Percentiles rank a stretch among this genome's conserved stretches.
These are phyloP conservation scores for Candida sakaeoensis DNA, from an alignment of 805 yeast genomes.

Conservation along the genomic window DNA sequence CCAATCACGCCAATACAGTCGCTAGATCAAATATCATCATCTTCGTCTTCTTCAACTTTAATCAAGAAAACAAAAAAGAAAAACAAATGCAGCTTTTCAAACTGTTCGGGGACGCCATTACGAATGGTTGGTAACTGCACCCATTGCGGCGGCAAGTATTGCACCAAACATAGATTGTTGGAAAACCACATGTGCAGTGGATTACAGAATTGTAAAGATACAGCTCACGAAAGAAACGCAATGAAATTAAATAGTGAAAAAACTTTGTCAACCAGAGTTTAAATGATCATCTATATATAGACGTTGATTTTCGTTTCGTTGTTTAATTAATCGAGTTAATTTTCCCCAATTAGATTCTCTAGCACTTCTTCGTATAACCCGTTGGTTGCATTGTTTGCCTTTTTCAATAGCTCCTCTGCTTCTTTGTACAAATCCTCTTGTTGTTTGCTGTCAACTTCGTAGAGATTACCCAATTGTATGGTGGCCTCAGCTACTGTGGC, in stretches of 20 bases:
- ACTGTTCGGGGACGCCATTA: conserved; percentile 63
- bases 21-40: not conserved
- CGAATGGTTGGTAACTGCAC: conserved; percentile 79
- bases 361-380: conserved; percentile 67
- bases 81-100: conserved; percentile 47
- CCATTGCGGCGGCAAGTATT: conserved; percentile 79
- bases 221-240: conserved; percentile 80
- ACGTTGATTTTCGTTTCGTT: not conserved
- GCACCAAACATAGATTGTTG: conserved; percentile 81
- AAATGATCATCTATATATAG: conserved; percentile 9
- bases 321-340: too few relatives aligned
- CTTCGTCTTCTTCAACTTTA: conserved; percentile 13
- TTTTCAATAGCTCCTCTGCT: conserved; percentile 65
- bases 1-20: conserved; percentile 9
- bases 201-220: conserved; percentile 74
- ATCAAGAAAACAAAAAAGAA: conserved; percentile 36
- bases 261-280: conserved; percentile 72
- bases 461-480: conserved; percentile 73
- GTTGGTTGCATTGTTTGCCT: conserved; percentile 77
- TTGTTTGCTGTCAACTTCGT: conserved; percentile 58
- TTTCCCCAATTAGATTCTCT: conserved; percentile 45
- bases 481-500: conserved; percentile 83
- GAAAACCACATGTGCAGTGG: conserved; percentile 84
- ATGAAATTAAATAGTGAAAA: conserved; percentile 78
- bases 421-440: conserved; percentile 63